Conservation (phyloP, 257 asterid species). For the Euphrasia confusa region DNA sequence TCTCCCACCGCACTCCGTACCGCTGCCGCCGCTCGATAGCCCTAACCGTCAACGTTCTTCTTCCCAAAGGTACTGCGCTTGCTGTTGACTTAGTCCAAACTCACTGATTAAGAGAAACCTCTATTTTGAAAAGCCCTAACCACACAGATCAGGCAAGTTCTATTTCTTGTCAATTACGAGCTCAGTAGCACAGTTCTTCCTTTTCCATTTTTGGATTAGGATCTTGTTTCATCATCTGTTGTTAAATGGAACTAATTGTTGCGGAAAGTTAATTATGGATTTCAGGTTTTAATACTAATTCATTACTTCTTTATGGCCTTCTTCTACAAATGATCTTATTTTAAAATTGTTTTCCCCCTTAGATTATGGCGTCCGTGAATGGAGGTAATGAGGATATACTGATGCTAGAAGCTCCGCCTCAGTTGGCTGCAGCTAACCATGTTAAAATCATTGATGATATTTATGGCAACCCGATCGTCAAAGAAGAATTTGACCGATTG, state of each 20-base stretch:
- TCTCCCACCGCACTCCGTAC: neutral
- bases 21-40: neutral
- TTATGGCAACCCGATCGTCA: slow-evolving; percentile 68
- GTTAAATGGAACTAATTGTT: neutral
- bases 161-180: neutral
- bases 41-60: neutral
- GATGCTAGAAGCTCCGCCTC: slow-evolving; percentile 92
- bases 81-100: neutral
- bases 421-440: slow-evolving; percentile 36
- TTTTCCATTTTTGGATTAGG: neutral
- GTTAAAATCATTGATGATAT: slow-evolving; percentile 76
- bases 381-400: slow-evolving; percentile 45
- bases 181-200: neutral
- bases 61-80: neutral
- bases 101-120: neutral
- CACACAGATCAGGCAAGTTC: slow-evolving; percentile 10
- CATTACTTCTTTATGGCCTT: too few relatives aligned
- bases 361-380: slow-evolving; percentile 30
- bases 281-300: too few relatives aligned
- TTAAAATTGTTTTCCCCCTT: too few relatives aligned
- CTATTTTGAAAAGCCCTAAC: slow-evolving; percentile 12
- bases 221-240: neutral
- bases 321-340: too few relatives aligned
- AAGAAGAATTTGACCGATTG: slow-evolving; percentile 82
- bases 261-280: too few relatives aligned